Percentiles rank a stretch among this genome's conserved stretches.
phyloP scores from a whole-genome alignment of 768 basidiomycete genomes.

The Lanmaoa rubissima region DNA sequence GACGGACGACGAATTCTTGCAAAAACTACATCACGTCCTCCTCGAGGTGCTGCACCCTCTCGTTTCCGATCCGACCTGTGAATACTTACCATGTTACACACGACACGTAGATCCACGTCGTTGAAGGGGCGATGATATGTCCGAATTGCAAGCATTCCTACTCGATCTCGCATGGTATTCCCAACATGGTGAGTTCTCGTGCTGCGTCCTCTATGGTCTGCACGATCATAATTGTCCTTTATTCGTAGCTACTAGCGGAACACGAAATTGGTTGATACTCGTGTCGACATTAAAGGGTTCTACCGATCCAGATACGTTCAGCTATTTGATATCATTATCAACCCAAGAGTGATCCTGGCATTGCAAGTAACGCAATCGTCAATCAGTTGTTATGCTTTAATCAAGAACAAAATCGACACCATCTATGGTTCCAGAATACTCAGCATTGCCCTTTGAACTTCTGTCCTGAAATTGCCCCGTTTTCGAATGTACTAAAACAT shows the following conservation, averaged over 20 bases:
- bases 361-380: neutral
- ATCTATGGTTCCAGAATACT: neutral
- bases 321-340: neutral
- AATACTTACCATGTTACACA: neutral
- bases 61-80: neutral
- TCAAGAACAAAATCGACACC: neutral
- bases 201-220: constrained; percentile 5
- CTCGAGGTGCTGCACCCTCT: constrained; percentile 63
- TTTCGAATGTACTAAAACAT: neutral
- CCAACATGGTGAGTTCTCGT: constrained; percentile 81
- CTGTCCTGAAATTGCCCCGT: no score
- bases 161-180: constrained; percentile 90
- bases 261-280: constrained; percentile 70
- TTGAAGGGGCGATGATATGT: constrained; percentile 92
- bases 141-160: constrained; percentile 89
- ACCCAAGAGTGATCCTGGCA: no score
- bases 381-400: neutral
- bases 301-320: neutral
- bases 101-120: constrained; percentile 71
- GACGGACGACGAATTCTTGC: constrained; percentile 79
- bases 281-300: neutral
- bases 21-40: constrained; percentile 85
- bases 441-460: neutral
- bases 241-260: constrained; percentile 76
- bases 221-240: constrained; percentile 3